Conservation (phyloP, 2,329 filamentous ascomycete species). For the Mariannaea elegans region DNA sequence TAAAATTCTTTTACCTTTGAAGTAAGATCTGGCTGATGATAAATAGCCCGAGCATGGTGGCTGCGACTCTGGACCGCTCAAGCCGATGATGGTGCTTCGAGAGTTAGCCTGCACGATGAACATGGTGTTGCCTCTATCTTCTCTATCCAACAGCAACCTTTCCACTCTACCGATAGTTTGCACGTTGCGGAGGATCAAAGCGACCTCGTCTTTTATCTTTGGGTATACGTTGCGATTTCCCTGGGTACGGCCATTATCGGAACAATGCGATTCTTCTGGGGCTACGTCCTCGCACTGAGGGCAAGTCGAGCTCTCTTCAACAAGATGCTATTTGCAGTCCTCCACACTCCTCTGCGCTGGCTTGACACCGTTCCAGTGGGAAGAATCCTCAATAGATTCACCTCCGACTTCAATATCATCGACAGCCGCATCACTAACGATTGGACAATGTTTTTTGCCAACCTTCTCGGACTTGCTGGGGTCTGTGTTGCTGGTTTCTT, state of each 20-base stretch:
- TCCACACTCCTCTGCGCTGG: slow-evolving; percentile 80
- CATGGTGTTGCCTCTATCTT: slow-evolving; percentile 55
- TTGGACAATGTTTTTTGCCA: slow-evolving; percentile 66
- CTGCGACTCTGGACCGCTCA: slow-evolving; percentile 68
- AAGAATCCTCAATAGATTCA: slow-evolving; percentile 80
- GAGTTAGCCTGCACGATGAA: slow-evolving; percentile 41
- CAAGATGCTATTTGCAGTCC: slow-evolving; percentile 70
- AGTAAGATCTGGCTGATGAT: slow-evolving; percentile 8
- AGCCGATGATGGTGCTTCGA: slow-evolving; percentile 20
- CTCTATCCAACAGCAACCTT: slow-evolving; percentile 55
- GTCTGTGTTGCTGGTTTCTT: slow-evolving; percentile 74
- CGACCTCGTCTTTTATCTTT: slow-evolving; percentile 70
- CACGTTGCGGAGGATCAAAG: slow-evolving; percentile 42
- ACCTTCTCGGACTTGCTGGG: slow-evolving; percentile 69
- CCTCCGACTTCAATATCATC: slow-evolving; percentile 78
- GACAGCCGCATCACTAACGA: slow-evolving; percentile 74
- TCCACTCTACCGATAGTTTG: slow-evolving; percentile 50
- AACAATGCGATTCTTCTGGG: slow-evolving; percentile 68
- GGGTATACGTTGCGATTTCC: slow-evolving; percentile 76
- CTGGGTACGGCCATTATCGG: slow-evolving; percentile 67
- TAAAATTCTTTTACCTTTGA: slow-evolving; percentile 11
- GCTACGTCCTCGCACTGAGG: slow-evolving; percentile 71
- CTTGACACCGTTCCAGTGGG: slow-evolving; percentile 82
- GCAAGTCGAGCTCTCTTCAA: slow-evolving; percentile 76
- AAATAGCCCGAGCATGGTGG: slow-evolving; percentile 67